Evolutionary conservation across 2,329 filamentous ascomycete genomes (phyloP).

Genomic region (Venturia carpophila): DNA sequence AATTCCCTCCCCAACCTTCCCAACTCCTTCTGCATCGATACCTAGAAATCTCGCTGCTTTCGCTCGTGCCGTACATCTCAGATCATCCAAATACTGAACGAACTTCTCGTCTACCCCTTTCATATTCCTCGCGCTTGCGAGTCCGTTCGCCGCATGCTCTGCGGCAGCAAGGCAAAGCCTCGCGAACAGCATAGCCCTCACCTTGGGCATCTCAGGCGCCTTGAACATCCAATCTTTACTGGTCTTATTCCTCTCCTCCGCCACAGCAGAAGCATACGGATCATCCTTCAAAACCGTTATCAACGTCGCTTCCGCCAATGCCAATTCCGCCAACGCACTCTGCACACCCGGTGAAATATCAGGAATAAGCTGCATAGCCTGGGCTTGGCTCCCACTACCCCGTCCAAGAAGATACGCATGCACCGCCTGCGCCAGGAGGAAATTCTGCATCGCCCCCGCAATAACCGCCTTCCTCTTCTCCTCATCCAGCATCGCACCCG

Average conservation of each 20-base stretch:
- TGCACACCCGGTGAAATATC: slow-evolving; percentile 39
- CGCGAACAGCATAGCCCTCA: slow-evolving; percentile 80
- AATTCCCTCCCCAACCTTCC: slow-evolving; percentile 74
- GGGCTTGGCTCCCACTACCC: slow-evolving; percentile 52
- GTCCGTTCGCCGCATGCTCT: slow-evolving; percentile 74
- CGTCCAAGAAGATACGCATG: slow-evolving; percentile 72
- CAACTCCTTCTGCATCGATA: slow-evolving; percentile 76
- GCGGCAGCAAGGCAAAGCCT: slow-evolving; percentile 79
- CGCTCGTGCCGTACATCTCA: slow-evolving; percentile 67
- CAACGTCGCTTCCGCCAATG: slow-evolving; percentile 80
- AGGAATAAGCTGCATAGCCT: slow-evolving; percentile 48
- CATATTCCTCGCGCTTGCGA: slow-evolving; percentile 39
- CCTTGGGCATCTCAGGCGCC: slow-evolving; percentile 77
- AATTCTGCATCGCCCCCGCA: slow-evolving; percentile 63
- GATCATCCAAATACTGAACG: slow-evolving; percentile 64
- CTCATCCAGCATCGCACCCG: slow-evolving; percentile 32
- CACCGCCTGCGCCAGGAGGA: slow-evolving; percentile 70
- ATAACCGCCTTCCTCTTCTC: slow-evolving; percentile 45
- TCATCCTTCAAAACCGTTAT: slow-evolving; percentile 91
- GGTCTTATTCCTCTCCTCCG: slow-evolving; percentile 71
- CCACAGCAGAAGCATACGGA: slow-evolving; percentile 75
- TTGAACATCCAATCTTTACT: slow-evolving; percentile 97
- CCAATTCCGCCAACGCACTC: slow-evolving; percentile 48
- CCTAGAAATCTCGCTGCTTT: slow-evolving; percentile 87
- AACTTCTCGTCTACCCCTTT: slow-evolving; percentile 55